Evolutionary conservation across 2,329 filamentous ascomycete genomes (phyloP).

Genomic region (Byssothecium circinans): DNA sequence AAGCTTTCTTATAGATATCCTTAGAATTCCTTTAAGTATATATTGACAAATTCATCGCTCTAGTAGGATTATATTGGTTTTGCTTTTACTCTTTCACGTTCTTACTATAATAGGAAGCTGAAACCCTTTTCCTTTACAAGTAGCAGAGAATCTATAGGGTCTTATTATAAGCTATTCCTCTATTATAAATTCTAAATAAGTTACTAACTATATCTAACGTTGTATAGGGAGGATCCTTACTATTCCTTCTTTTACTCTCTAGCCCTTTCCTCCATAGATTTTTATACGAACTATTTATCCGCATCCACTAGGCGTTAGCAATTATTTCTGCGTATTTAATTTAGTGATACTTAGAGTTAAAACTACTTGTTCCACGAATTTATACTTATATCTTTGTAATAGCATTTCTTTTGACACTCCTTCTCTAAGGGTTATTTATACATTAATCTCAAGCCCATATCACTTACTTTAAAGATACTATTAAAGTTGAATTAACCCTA

Average conservation of each 20-base stretch:
- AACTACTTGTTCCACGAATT: conserved; percentile 8
- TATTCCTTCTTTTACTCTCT: conserved; percentile 9
- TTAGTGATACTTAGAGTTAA: conserved; percentile 8
- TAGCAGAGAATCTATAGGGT: conserved; percentile 8
- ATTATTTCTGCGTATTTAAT: conserved; percentile 11
- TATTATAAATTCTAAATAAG: conserved; percentile 7
- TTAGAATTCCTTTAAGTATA: conserved; percentile 10
- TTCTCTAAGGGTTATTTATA: conserved; percentile 11
- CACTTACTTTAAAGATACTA: conserved; percentile 9
- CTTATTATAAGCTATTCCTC: conserved; percentile 10
- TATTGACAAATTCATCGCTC: conserved; percentile 10
- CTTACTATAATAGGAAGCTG: conserved; percentile 9
- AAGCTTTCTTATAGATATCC: conserved; percentile 10
- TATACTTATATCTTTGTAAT: conserved; percentile 9
- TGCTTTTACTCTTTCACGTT: conserved; percentile 7
- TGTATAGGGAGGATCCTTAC: conserved; percentile 7
- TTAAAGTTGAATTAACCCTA: conserved; percentile 9
- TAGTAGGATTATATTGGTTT: conserved; percentile 8
- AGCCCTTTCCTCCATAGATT: conserved; percentile 5
- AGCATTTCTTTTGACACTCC: conserved; percentile 7
- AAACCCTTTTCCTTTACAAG: conserved; percentile 6
- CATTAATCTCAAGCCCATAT: conserved; percentile 7
- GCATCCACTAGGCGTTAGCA: conserved; percentile 6
- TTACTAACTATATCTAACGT: conserved; percentile 6
- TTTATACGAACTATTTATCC: conserved; percentile 12